Percentiles rank a stretch among this genome's conserved stretches.
These are phyloP conservation scores for Vaccinium myrtillus DNA, from an alignment of 148 eudicot genomes.

Conservation along the genomic window DNA sequence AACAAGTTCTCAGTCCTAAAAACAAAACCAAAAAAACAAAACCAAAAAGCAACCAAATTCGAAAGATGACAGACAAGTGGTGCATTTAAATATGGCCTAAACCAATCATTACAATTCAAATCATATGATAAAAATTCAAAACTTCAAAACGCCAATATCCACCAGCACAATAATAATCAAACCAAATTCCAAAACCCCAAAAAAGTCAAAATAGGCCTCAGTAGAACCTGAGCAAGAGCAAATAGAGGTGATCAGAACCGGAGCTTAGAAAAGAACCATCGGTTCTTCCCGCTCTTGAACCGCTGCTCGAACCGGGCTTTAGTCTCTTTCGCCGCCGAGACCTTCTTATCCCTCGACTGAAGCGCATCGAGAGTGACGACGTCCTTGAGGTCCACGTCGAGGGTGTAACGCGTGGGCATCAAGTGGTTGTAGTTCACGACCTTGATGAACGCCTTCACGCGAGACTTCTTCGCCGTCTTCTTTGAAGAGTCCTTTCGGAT, in stretches of 20 bases:
- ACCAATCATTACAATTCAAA: too few species aligned
- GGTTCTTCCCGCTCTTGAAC: conserved; percentile 41
- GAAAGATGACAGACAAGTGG: too few species aligned
- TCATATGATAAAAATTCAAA: too few species aligned
- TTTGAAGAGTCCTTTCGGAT: conserved; percentile 41
- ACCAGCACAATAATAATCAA: too few species aligned
- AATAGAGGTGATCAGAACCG: conserved; percentile 14
- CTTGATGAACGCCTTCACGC: conserved; percentile 37
- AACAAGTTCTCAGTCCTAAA: too few species aligned
- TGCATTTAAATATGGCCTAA: too few species aligned
- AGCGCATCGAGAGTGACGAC: conserved; percentile 23
- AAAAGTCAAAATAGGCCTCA: too few species aligned
- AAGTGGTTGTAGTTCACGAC: conserved; percentile 39
- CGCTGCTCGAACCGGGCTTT: conserved; percentile 37
- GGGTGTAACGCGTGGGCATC: conserved; percentile 44
- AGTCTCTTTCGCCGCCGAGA: conserved; percentile 33
- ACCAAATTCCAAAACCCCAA: too few species aligned
- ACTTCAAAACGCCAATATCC: too few species aligned
- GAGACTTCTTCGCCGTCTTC: conserved; percentile 40
- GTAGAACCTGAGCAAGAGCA: too few species aligned
- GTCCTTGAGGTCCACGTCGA: conserved; percentile 40
- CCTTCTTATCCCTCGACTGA: conserved; percentile 39
- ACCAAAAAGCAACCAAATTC: too few species aligned
- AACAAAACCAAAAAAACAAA: too few species aligned
- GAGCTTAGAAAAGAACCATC: conserved; percentile 49